Percentiles rank a stretch among this genome's conserved stretches.
Evolutionary conservation across 768 basidiomycete genomes (phyloP).

Genomic region (Stropharia rugosoannulata): DNA sequence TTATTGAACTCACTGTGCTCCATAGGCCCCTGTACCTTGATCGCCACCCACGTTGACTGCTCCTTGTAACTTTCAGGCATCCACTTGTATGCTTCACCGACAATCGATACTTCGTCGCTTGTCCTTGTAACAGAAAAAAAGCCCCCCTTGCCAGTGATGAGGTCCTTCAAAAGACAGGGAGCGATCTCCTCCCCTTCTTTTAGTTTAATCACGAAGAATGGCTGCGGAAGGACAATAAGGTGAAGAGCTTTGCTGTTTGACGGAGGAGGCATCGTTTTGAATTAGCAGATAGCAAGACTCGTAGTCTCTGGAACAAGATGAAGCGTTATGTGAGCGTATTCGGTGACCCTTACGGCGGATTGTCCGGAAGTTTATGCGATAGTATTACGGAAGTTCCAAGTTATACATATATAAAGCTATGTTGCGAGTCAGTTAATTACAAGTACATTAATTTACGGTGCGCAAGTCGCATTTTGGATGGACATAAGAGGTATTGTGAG

Average conservation of each 20-base stretch:
- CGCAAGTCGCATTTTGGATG: no score
- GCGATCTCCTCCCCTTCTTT: slow-evolving; percentile 35
- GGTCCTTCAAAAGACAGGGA: slow-evolving; percentile 29
- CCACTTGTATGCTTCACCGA: slow-evolving; percentile 39
- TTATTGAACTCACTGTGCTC: slow-evolving; percentile 48
- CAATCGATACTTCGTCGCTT: slow-evolving; percentile 59
- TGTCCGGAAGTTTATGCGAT: no score
- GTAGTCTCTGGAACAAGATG: not conserved
- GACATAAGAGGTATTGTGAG: no score
- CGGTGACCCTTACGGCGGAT: no score
- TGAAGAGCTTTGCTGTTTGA: slow-evolving; percentile 44
- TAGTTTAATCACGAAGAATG: slow-evolving; percentile 48
- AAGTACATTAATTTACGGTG: no score
- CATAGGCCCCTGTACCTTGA: slow-evolving; percentile 67
- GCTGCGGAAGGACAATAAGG: slow-evolving; percentile 41
- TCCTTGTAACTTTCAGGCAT: slow-evolving; percentile 35
- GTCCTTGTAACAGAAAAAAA: slow-evolving; percentile 62
- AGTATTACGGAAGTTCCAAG: no score
- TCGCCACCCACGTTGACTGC: slow-evolving; percentile 51
- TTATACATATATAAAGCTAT: no score
- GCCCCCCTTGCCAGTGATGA: slow-evolving; percentile 22
- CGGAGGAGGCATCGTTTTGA: slow-evolving; percentile 39
- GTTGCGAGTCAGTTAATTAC: no score
- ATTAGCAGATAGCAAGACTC: not conserved
- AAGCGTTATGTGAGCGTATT: not conserved